A percentile compares a stretch with the other conserved stretches of the same genome.
phyloP scores from a whole-genome alignment of 495 filamentous ascomycete species.

The Neurospora terricola region DNA sequence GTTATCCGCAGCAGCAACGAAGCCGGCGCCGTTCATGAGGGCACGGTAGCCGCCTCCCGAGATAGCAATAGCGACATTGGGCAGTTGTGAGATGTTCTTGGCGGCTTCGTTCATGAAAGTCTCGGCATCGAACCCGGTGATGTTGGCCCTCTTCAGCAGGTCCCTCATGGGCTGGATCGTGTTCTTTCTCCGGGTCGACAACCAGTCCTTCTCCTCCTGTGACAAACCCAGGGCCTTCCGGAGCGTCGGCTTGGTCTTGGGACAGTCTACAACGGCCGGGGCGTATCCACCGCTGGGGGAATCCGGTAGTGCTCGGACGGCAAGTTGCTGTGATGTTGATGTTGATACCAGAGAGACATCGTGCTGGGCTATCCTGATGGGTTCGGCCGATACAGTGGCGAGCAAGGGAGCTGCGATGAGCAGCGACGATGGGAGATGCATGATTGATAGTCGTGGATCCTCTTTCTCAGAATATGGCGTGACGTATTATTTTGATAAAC shows the following conservation, averaged over 20 bases:
- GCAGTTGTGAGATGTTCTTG: slow-evolving; percentile 51
- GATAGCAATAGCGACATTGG: slow-evolving; percentile 55
- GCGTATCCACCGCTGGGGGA: slow-evolving; percentile 47
- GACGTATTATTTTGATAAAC: not conserved
- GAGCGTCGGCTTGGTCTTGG: slow-evolving; percentile 34
- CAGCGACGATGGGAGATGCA: slow-evolving; percentile 7
- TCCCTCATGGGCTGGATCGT: slow-evolving; percentile 61
- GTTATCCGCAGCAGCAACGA: slow-evolving; percentile 73
- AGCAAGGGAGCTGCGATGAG: slow-evolving; percentile 3
- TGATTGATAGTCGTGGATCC: not conserved
- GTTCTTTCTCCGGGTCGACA: slow-evolving; percentile 37
- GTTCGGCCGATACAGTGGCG: slow-evolving; percentile 9
- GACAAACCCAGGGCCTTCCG: slow-evolving; percentile 50
- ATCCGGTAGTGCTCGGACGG: slow-evolving; percentile 38
- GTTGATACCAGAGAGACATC: not conserved
- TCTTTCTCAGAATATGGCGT: not conserved
- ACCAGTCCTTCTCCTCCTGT: slow-evolving; percentile 59
- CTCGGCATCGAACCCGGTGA: slow-evolving; percentile 65
- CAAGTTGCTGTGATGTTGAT: not conserved
- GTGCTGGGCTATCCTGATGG: slow-evolving; percentile 2
- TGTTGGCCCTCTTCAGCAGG: slow-evolving; percentile 61
- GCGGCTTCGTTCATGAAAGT: slow-evolving; percentile 52
- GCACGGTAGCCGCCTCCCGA: slow-evolving; percentile 76
- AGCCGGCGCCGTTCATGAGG: slow-evolving; percentile 80
- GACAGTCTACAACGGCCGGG: slow-evolving; percentile 43